These are phyloP conservation scores for Neonothopanus nambi DNA, from an alignment of 1,284 basidiomycete genomes.

Conservation along the genomic window DNA sequence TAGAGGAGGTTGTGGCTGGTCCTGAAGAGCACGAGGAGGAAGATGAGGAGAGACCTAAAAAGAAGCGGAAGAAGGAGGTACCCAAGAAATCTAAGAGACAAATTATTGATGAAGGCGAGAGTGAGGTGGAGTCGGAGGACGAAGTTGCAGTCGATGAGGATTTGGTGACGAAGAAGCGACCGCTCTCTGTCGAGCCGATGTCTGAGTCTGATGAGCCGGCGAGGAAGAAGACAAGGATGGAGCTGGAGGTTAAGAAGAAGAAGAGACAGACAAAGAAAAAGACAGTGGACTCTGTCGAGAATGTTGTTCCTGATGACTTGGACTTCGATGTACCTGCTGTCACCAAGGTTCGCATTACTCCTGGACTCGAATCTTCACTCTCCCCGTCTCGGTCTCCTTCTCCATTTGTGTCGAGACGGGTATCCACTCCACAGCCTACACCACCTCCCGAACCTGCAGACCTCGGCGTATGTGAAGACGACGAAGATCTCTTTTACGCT, in stretches of 20 bases:
- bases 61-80: slow-evolving; percentile 34
- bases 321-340: slow-evolving; percentile 52
- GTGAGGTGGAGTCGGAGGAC: slow-evolving; percentile 39
- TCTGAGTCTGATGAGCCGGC: slow-evolving; percentile 45
- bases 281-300: slow-evolving; percentile 40
- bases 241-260: slow-evolving; percentile 26
- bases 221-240: slow-evolving; percentile 40
- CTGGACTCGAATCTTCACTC: slow-evolving; percentile 41
- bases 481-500: slow-evolving; percentile 90
- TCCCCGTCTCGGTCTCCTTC: slow-evolving; percentile 48
- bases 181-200: slow-evolving; percentile 43
- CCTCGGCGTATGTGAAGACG: slow-evolving; percentile 75
- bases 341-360: slow-evolving; percentile 50
- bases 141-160: slow-evolving; percentile 27
- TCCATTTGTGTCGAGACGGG: slow-evolving; percentile 33
- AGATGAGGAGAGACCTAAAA: slow-evolving; percentile 29
- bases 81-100: slow-evolving; percentile 31
- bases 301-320: slow-evolving; percentile 51
- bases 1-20: slow-evolving; percentile 22
- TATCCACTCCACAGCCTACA: slow-evolving; percentile 40
- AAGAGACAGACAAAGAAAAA: slow-evolving; percentile 42
- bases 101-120: slow-evolving; percentile 37
- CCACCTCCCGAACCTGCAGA: slow-evolving; percentile 59
- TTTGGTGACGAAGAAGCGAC: slow-evolving; percentile 27
- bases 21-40: slow-evolving; percentile 43